Conservation (phyloP, 805 yeast species). For the Candida saitoana region DNA sequence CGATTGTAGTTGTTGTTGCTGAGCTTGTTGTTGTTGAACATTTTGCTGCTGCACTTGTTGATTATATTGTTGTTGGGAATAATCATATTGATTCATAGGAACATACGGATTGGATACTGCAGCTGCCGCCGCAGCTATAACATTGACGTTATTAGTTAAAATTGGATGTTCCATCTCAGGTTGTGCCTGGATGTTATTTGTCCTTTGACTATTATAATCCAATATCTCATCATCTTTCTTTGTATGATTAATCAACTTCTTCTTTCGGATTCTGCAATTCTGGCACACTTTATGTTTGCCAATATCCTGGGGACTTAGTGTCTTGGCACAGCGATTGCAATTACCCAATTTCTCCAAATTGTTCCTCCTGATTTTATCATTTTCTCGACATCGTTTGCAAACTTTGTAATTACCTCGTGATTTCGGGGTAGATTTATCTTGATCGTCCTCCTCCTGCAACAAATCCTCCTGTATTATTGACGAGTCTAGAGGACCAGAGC, state of each 20-base stretch:
- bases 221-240: not conserved
- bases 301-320: conserved; percentile 41
- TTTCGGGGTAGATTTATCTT: not conserved
- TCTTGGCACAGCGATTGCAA: conserved; percentile 60
- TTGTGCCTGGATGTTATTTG: not conserved
- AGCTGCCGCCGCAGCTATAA: not conserved
- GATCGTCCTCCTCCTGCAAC: not conserved
- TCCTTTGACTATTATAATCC: not conserved
- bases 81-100: conserved; percentile 6
- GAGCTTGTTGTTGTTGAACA: conserved; percentile 5
- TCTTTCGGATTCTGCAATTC: conserved; percentile 52
- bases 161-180: not conserved
- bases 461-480: conserved; percentile 29
- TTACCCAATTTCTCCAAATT: conserved; percentile 54
- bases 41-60: conserved; percentile 7
- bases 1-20: conserved; percentile 11
- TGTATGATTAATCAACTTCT: conserved; percentile 19
- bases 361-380: conserved; percentile 55
- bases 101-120: conserved; percentile 1
- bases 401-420: conserved; percentile 47
- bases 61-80: too few species aligned
- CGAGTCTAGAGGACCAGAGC: conserved; percentile 53
- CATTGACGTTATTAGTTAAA: not conserved
- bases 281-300: conserved; percentile 56
- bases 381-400: conserved; percentile 60